These are phyloP conservation scores for Suillus plorans DNA, from an alignment of 768 basidiomycete species.

Conservation along the genomic window DNA sequence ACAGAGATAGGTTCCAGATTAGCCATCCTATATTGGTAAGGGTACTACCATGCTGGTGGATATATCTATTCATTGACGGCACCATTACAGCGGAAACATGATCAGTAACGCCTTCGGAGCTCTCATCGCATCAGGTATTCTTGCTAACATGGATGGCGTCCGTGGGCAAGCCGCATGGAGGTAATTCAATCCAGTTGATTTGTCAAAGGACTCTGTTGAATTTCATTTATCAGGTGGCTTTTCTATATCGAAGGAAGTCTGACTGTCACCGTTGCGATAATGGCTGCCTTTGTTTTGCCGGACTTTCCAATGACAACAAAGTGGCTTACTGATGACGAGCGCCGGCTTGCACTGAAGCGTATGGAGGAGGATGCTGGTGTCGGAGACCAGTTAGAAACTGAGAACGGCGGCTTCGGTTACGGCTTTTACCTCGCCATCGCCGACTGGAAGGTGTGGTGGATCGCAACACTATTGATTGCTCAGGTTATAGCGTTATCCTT, in stretches of 20 bases:
- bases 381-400: conserved; percentile 49
- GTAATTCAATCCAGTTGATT: conserved; percentile 2
- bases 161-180: conserved; percentile 54
- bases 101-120: conserved; percentile 58
- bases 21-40: conserved; percentile 42
- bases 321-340: conserved; percentile 38
- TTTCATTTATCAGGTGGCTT: conserved; percentile 38
- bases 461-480: conserved; percentile 48
- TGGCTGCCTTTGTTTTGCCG: conserved; percentile 46
- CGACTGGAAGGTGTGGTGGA: conserved; percentile 84
- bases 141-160: conserved; percentile 46
- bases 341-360: conserved; percentile 50
- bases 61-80: too few species aligned
- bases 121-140: conserved; percentile 47
- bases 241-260: conserved; percentile 48
- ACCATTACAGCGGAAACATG: conserved; percentile 37
- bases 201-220: conserved; percentile 3
- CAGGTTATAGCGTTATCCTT: conserved; percentile 58
- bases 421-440: conserved; percentile 60
- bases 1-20: conserved; percentile 44
- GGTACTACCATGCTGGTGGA: background rate
- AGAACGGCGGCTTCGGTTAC: conserved; percentile 34
- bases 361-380: conserved; percentile 67
- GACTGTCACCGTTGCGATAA: conserved; percentile 44
- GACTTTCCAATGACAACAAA: conserved; percentile 42